Conservation (phyloP, 495 filamentous ascomycete species). For the Hyaloscypha bicolor region DNA sequence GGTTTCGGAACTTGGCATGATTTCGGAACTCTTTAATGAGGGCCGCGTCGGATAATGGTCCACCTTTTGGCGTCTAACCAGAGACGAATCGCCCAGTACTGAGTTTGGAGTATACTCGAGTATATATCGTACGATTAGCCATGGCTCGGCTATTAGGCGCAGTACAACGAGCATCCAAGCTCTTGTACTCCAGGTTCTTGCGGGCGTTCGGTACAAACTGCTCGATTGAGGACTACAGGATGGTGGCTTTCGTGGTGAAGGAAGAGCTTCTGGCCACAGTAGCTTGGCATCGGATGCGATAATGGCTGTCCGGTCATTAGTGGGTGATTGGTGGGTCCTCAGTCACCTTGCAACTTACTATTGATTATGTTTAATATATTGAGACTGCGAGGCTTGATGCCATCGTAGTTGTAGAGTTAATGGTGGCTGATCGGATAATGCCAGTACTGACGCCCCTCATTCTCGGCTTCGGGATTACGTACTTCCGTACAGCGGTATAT, state of each 20-base stretch:
- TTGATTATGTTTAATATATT: conserved; percentile 11
- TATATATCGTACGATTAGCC: conserved; percentile 18
- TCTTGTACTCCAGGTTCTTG: conserved; percentile 8
- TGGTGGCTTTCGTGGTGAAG: conserved; percentile 12
- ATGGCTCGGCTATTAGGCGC: conserved; percentile 12
- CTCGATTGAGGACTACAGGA: conserved; percentile 25
- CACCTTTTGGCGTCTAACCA: conserved; percentile 7
- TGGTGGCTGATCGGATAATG: conserved; percentile 7
- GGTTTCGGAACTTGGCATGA: conserved; percentile 20
- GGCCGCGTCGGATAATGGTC: conserved; percentile 23
- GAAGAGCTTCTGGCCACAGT: conserved; percentile 11
- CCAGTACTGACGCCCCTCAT: conserved; percentile 1
- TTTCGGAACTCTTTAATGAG: conserved; percentile 21
- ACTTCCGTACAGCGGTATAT: conserved; percentile 9
- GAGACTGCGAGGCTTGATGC: conserved; percentile 15
- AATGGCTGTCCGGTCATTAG: conserved; percentile 17
- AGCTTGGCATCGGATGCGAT: conserved; percentile 11
- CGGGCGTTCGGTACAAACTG: conserved; percentile 14
- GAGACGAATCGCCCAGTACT: conserved; percentile 19
- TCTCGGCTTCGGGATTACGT: conserved; percentile 18
- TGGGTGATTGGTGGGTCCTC: conserved; percentile 13
- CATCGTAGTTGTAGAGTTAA: conserved; percentile 15
- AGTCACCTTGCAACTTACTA: conserved; percentile 22
- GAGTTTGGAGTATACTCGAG: conserved; percentile 21
- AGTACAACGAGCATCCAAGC: conserved; percentile 7